Evolutionary conservation across 2,329 filamentous ascomycete species (phyloP), one percentile per base, ranked within the genome.

Genomic region (Ophiostoma sp.): DNA sequence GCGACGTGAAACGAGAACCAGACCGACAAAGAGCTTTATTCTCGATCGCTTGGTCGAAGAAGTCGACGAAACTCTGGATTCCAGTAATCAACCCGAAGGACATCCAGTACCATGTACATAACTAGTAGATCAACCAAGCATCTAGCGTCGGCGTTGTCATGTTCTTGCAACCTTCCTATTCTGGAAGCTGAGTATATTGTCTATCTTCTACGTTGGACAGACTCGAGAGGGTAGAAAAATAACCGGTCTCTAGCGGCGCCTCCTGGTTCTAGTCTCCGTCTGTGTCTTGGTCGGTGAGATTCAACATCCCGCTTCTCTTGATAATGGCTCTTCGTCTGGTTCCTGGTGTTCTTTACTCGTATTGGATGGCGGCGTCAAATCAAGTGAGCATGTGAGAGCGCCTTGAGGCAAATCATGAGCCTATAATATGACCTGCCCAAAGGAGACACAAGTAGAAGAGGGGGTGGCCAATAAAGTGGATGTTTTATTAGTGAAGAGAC

Each of bases 111-210:
- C n/a, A n/a, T 1, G 27, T 31, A 31, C 27, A 31, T 31, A 31
- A 3, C 3, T 31, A 3, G 27, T 31, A 31, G 44, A 48, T 17
- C 17, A 27, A 57, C 10, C 52, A 27, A 57, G 11, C n/a, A 62
- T 62, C 57, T 33, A 13, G 23, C n/a, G n/a, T 57, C 15, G n/a
- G 31, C 15, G 57, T 33, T 2, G 57, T 62, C 57, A 35, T 62
- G 13, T 33, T 62, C 52, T 35, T 62, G 27, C 27, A 62, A 62
- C 57, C 57, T 62, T 62, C 57, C 57, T 62, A 62, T 31, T 35
- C 10, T 62, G 13, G 57, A 62, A 33, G 57, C 27, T 62, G 13
- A 10, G 1, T 33, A 7, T 10, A 27, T 57, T 57, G 27, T 57
- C 52, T 62, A 35, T 31, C 6, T 27, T 62, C n/a, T 33, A 62